Conservation (phyloP, 1,284 basidiomycete species). For the Puccinia triticina region DNA sequence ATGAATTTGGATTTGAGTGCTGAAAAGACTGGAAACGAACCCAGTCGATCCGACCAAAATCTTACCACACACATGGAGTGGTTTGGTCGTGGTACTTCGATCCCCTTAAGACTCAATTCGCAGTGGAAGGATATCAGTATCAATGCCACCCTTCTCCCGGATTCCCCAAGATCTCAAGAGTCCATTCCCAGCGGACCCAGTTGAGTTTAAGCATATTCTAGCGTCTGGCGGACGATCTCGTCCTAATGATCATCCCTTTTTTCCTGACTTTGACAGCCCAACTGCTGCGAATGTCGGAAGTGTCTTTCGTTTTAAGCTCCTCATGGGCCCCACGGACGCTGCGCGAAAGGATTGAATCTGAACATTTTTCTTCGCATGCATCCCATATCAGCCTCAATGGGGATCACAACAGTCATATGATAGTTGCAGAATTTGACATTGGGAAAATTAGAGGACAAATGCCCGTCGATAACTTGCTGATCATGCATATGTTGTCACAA, state of each 20-base stretch:
- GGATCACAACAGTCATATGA: slow-evolving; percentile 47
- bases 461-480: slow-evolving; percentile 37
- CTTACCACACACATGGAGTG: slow-evolving; percentile 45
- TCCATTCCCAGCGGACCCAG: slow-evolving; percentile 7
- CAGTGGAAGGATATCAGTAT: slow-evolving; percentile 47
- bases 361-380: slow-evolving; percentile 9
- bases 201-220: slow-evolving; percentile 16
- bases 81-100: slow-evolving; percentile 36
- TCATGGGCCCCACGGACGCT: slow-evolving; percentile 34
- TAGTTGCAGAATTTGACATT: slow-evolving; percentile 45
- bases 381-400: slow-evolving; percentile 34
- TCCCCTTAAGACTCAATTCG: slow-evolving; percentile 32
- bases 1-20: slow-evolving; percentile 47
- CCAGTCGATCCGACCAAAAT: slow-evolving; percentile 10
- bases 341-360: slow-evolving; percentile 21
- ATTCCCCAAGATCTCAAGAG: not conserved
- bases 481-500: slow-evolving; percentile 23
- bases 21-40: slow-evolving; percentile 23
- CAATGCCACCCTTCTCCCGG: slow-evolving; percentile 23
- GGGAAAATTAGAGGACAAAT: slow-evolving; percentile 45
- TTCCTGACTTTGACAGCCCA: not conserved
- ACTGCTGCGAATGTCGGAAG: slow-evolving; percentile 43
- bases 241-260: not conserved
- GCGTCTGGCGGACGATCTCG: not conserved
- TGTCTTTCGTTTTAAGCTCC: slow-evolving; percentile 44